Percentiles rank a stretch among this genome's conserved stretches.
Conservation (phyloP, 371 early-diverging fungal genomes). For the Mortierella sp. region DNA sequence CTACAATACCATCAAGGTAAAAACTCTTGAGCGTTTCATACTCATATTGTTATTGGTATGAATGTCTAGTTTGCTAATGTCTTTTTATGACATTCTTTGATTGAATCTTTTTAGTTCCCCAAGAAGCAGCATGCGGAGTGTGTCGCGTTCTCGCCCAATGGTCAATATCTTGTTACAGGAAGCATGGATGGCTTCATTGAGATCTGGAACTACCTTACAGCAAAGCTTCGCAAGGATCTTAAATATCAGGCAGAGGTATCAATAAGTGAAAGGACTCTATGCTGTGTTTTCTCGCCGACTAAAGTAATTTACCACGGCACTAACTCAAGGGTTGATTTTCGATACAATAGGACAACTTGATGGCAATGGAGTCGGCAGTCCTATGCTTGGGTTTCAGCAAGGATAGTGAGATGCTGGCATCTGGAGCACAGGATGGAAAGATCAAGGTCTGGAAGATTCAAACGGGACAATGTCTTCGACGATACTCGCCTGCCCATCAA, state of each 20-base stretch:
- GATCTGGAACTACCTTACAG: conserved; percentile 92
- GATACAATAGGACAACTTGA: conserved; percentile 79
- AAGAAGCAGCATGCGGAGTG: conserved; percentile 87
- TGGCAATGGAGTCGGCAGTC: conserved; percentile 93
- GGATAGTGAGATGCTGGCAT: conserved; percentile 85
- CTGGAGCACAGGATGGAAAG: conserved; percentile 89
- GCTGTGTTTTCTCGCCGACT: too few species aligned
- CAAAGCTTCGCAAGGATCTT: conserved; percentile 89
- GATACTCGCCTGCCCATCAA: conserved; percentile 85
- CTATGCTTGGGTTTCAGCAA: conserved; percentile 80
- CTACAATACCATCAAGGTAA: conserved; percentile 84
- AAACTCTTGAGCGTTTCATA: neutral
- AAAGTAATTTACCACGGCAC: neutral
- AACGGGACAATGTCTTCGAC: conserved; percentile 80
- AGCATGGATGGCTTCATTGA: conserved; percentile 95
- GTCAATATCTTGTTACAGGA: conserved; percentile 89
- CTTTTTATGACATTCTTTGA: neutral
- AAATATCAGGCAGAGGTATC: conserved; percentile 89
- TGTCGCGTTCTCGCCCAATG: conserved; percentile 84
- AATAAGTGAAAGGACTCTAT: neutral
- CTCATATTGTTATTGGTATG: neutral
- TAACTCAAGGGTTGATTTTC: neutral
- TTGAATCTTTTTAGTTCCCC: conserved; percentile 74
- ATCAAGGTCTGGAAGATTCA: conserved; percentile 89
- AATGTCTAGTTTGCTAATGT: neutral